These are phyloP conservation scores for Rosa persica DNA, from an alignment of 306 rosid genomes.

Conservation along the genomic window DNA sequence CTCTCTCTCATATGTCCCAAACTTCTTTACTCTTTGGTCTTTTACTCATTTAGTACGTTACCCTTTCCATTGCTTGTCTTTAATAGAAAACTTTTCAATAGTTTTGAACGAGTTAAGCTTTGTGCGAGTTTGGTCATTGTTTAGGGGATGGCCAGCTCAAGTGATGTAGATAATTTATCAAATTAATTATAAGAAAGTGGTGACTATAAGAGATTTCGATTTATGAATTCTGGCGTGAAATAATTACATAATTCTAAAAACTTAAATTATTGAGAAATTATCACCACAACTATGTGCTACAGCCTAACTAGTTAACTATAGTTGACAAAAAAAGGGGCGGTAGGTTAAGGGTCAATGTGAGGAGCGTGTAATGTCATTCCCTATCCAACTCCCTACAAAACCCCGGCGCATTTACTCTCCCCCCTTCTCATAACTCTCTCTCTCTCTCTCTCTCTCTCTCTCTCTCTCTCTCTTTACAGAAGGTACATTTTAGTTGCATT, in stretches of 20 bases:
- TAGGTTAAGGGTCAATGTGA: conserved; percentile 54
- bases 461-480: neutral
- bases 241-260: neutral
- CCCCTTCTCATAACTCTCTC: conserved; percentile 12
- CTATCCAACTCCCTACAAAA: conserved; percentile 30
- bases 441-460: conserved; percentile 11
- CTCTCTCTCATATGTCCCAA: neutral
- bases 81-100: neutral
- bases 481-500: neutral
- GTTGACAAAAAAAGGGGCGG: neutral
- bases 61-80: neutral
- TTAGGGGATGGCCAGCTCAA: neutral
- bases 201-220: neutral
- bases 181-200: too few relatives aligned
- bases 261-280: neutral
- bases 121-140: neutral
- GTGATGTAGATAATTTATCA: neutral
- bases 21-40: neutral
- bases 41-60: too few relatives aligned
- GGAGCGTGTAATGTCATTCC: conserved; percentile 33
- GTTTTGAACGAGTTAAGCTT: neutral
- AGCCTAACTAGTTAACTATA: neutral
- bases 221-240: neutral
- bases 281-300: neutral
- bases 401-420: conserved; percentile 6